Base-by-base conservation (phyloP, 331 rosid species). In the Malus hybrid region DNA sequence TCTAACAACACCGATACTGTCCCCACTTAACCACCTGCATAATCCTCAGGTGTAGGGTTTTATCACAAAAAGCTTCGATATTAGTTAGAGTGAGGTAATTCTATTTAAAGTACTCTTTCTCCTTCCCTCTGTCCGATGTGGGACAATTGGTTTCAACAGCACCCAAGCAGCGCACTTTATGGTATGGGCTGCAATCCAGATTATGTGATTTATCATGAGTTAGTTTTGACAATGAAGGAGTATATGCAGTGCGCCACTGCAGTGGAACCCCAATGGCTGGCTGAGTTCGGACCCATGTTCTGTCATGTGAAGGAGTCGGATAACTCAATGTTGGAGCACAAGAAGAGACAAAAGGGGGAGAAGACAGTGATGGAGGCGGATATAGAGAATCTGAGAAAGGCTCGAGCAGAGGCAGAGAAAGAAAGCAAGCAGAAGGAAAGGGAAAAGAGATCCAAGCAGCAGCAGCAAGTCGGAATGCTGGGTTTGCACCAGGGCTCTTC, bases 141-240 rank as follows among this genome's bases (percentile, higher is more conserved):
- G 24, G 24, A 24, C 24, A 24, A 24, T 24, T 24, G 24, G 24
- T 24, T 24, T 24, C 24, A 24, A 24, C 24, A 24, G 52, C 97
- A 92, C 76, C 99, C 96, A 0, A 94, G 97, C 80, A 94, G 99
- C 77, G 97, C 99, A 63, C 93, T 94, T 14, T 92, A 81, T 63
- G 97, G 99, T 57, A 94, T 94, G 99, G 97, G 99, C 68, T 92
- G 97, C 83, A 92, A 90, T 58, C 99, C 99, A 0, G 99, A 92
- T 5, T 79, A 92, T 22, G 97, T 92, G 22, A 97, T 94, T 55
- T 94, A 94, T 77, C 97, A 92, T 4, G 97, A 92, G 84, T 70
- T 94, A 75, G 75, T 94, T 69, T 81, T 94, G 84, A 94, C 99
- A 2, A 68, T 87, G 0, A 92, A 92, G 77, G 99, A 94, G 86